Percentiles rank a stretch among this genome's conserved stretches.
Evolutionary conservation across 2,329 filamentous ascomycete genomes (phyloP).

Genomic region (Aspergillus spinulosporus): DNA sequence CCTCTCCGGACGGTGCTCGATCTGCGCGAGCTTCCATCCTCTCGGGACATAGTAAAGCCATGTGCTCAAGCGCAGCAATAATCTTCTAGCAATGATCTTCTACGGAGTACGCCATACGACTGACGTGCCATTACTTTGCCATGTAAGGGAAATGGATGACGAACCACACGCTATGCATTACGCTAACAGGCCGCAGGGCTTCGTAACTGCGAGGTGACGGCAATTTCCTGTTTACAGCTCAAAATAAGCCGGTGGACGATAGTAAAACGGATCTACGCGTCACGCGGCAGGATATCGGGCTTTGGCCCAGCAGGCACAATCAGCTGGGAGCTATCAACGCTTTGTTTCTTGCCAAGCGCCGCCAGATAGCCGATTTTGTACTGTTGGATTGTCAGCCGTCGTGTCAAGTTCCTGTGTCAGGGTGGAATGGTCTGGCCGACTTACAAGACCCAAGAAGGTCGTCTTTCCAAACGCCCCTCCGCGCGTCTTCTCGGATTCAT

Average conservation of each 20-base stretch:
- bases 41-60: neutral
- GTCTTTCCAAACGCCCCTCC: conserved; percentile 46
- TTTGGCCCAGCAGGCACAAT: conserved; percentile 30
- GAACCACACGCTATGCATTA: neutral
- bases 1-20: neutral
- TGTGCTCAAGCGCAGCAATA: neutral
- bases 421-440: conserved; percentile 14
- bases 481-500: conserved; percentile 44
- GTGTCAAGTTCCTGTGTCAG: neutral
- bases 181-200: neutral
- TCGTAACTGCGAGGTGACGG: neutral
- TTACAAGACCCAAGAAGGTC: conserved; percentile 44
- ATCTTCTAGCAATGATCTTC: neutral
- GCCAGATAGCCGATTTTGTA: conserved; percentile 30
- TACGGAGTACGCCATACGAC: too few species aligned
- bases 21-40: neutral
- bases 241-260: neutral
- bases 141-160: neutral
- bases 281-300: conserved; percentile 30
- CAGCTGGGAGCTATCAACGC: conserved; percentile 19
- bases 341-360: conserved; percentile 23
- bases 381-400: conserved; percentile 15
- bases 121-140: neutral
- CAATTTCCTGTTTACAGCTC: neutral
- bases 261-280: neutral